Evolutionary conservation across 2,329 filamentous ascomycete species (phyloP), one percentile per base, ranked within the genome.

Genomic region (Cytospora schulzeri): DNA sequence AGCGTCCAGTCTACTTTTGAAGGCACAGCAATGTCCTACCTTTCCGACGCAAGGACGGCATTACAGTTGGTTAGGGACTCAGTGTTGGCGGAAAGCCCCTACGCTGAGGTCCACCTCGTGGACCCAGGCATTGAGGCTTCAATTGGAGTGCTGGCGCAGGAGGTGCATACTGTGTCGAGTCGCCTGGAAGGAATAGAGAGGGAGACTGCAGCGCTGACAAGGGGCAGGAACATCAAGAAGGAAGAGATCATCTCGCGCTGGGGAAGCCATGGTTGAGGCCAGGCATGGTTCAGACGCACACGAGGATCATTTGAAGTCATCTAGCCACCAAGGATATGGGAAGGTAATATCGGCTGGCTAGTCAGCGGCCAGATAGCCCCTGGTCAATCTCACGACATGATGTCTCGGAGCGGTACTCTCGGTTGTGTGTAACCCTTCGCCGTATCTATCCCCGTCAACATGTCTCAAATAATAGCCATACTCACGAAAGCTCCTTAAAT

Each of bases 1-100:
- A 80, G 76, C 66, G 75, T 80, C 0, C 84, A 87, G 68, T 78
- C 79, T 17, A 78, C 78, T 0, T 82, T 85, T n/a, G 85, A 87
- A 69, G 69, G 68, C 0, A 73, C 73, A 0, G 74, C 79, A 0
- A 74, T 75, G 1, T 71, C 75, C 0, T 78, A 82, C 12, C 69
- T 87, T 0, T 72, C 78, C 0, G 84, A 87, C 65, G 77, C 79
- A 0, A 76, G 78, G 22, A 71, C 77, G 3, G 84, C 83, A 0
- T 70, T 86, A 1, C 80, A 83, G 67, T 69, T 83, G 11, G 71
- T 86, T 19, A 74, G 78, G 6, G 83, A 85, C 64, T 84, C 80
- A 50, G 73, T 87, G 0, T 73, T 86, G 1, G 81, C 82, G 0
- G 84, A 87, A 69, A 84, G 79, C 33, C 74, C 78, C 5, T 85